A percentile compares a stretch with the other conserved stretches of the same genome.
phyloP scores from a whole-genome alignment of 805 yeast species.

The Candida jianshihensis region DNA sequence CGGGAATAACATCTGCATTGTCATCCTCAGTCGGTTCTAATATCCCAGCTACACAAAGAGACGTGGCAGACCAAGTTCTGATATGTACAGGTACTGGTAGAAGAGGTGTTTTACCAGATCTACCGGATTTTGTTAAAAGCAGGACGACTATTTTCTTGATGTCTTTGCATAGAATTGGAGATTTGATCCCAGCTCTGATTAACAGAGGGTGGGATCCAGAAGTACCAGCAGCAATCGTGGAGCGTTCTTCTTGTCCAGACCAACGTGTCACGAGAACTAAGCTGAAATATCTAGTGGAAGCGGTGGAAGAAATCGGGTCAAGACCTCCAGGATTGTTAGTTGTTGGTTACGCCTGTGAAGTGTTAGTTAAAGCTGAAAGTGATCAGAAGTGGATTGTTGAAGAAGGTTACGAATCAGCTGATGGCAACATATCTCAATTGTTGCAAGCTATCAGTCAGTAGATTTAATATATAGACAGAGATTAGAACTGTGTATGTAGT shows the following conservation, averaged over 20 bases:
- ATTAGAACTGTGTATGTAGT: too few species aligned
- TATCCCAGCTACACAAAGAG: slow-evolving; percentile 89
- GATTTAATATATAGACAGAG: not conserved
- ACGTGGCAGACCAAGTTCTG: slow-evolving; percentile 85
- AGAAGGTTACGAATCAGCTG: slow-evolving; percentile 28
- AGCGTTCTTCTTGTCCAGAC: slow-evolving; percentile 90
- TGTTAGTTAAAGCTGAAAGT: slow-evolving; percentile 21
- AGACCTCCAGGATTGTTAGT: slow-evolving; percentile 90
- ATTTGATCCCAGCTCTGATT: slow-evolving; percentile 45
- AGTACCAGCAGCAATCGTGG: slow-evolving; percentile 80
- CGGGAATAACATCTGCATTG: slow-evolving; percentile 86
- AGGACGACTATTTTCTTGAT: slow-evolving; percentile 84
- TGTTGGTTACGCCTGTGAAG: slow-evolving; percentile 72
- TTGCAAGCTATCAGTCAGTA: slow-evolving; percentile 1
- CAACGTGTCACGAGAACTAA: slow-evolving; percentile 79
- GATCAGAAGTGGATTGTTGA: slow-evolving; percentile 25
- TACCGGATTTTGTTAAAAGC: slow-evolving; percentile 65
- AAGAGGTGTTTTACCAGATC: slow-evolving; percentile 69
- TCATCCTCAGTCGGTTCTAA: slow-evolving; percentile 79
- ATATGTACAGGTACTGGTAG: slow-evolving; percentile 95
- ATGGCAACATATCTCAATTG: slow-evolving; percentile 1
- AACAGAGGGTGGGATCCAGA: slow-evolving; percentile 58
- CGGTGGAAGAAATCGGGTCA: slow-evolving; percentile 71
- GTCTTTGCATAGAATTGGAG: slow-evolving; percentile 70
- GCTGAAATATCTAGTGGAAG: slow-evolving; percentile 58